Evolutionary conservation across 768 basidiomycete species (phyloP), one percentile per base, ranked within the genome.

Genomic region (Leccinum obscurum): DNA sequence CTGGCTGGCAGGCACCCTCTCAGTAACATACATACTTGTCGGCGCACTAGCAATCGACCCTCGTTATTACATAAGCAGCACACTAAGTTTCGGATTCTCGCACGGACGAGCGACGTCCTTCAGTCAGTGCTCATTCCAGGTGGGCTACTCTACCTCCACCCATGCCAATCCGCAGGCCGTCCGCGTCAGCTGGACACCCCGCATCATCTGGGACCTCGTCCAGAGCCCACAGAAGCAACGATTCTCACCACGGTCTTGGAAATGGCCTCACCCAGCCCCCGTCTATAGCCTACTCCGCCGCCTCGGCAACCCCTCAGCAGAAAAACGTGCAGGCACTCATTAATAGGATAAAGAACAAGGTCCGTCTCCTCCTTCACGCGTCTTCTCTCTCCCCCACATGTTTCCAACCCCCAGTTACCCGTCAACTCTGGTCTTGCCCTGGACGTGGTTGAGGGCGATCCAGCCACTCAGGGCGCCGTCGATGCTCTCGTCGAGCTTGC

Each of bases 321-420:
- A 92, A 88, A 79, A 85, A 92, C 56, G 86, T 95, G 35, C 83
- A 87, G 63, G 87, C 86, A 8, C 77, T 95, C 63, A 90, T 95
- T 37, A 87, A 85, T 67, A 82, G 93, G 68, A 76, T 95, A 69
- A 89, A 87, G 76, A 83, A 85, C 74, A 94, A 92, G 84, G 93
- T 90, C 56, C 44, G 78, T 69, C 35, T 39, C 54, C 15, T 51
- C 48, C 44, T 35, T 22, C 53, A 22, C 52, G 59, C 54, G 57
- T 54, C 13, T 34, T n/a, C 0, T 4, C 35, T 14, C 22, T 41
- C 39, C 54, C 46, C 54, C 8, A 60, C 20, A 44, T 34, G 4
- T 30, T 9, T 44, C 53, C 49, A 44, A 28, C 67, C 22, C 10
- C 17, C 58, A 97, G 95, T 81, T 97, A 9, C 95, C 94, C 56